Percentiles rank a stretch among this genome's conserved stretches.
Conservation (phyloP, 768 basidiomycete species). For the Clitopilus hobsonii region DNA sequence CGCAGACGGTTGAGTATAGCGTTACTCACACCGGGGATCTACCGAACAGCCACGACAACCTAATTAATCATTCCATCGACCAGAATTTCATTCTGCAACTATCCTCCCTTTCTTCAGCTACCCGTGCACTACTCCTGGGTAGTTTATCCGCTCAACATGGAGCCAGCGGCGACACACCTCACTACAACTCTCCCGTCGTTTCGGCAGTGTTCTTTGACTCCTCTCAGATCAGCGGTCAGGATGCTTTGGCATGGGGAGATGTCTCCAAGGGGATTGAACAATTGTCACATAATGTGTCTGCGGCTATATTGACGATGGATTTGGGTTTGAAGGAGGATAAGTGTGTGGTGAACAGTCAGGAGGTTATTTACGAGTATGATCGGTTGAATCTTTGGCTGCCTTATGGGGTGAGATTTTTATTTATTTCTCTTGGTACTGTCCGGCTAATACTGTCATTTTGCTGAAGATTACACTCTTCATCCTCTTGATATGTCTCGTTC, state of each 20-base stretch:
- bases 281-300: not conserved
- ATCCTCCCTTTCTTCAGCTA: not conserved
- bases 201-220: not conserved
- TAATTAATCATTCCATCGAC: not conserved
- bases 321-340: not conserved
- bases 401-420: not conserved
- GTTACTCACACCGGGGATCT: not conserved
- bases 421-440: not conserved
- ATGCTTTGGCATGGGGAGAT: not conserved
- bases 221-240: not conserved
- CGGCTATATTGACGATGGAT: not conserved
- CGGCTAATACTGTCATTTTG: not conserved
- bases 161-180: not conserved
- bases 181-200: not conserved
- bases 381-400: not conserved
- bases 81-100: not conserved
- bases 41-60: not conserved
- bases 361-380: not conserved
- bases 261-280: not conserved
- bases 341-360: not conserved
- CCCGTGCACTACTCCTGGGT: not conserved
- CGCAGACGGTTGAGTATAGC: not conserved
- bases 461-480: not conserved
- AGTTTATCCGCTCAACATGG: not conserved
- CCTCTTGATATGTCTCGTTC: not conserved